These are phyloP conservation scores for Physcomitrellopsis africana DNA, from an alignment of 225 moss, liverwort and hornwort species.

Conservation along the genomic window DNA sequence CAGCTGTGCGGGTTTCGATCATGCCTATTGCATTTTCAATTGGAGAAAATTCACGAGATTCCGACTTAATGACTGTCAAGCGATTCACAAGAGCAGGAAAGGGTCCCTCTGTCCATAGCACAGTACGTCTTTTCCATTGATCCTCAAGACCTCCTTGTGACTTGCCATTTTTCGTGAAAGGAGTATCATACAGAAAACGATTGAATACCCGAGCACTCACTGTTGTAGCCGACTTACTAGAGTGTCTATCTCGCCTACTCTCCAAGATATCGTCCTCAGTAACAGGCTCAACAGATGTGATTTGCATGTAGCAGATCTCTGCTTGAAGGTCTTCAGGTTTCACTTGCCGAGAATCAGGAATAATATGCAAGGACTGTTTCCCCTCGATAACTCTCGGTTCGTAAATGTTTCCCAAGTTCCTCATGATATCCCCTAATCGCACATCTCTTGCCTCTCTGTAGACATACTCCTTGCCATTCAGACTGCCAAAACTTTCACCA, in stretches of 20 bases:
- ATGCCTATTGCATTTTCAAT: conserved; percentile 99
- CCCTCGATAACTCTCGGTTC: conserved; percentile 61
- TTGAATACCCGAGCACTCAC: conserved; percentile 68
- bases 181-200: conserved; percentile 69
- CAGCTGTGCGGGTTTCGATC: conserved; percentile 93
- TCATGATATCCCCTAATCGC: conserved; percentile 79
- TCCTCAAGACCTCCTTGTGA: conserved; percentile 76
- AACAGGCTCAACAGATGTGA: conserved; percentile 73
- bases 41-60: conserved; percentile 93
- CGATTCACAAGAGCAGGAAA: conserved; percentile 81
- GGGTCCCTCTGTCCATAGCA: conserved; percentile 65
- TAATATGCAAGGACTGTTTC: conserved; percentile 65
- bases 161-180: conserved; percentile 75
- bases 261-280: conserved; percentile 68
- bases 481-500: conserved; percentile 67
- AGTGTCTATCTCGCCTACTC: conserved; percentile 59
- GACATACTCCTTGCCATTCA: conserved; percentile 72
- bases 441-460: conserved; percentile 80
- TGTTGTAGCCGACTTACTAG: conserved; percentile 43
- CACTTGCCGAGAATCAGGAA: conserved; percentile 76
- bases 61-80: conserved; percentile 82
- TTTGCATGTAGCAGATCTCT: conserved; percentile 71
- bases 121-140: conserved; percentile 75
- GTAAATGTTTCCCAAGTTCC: conserved; percentile 68
- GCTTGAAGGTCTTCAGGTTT: conserved; percentile 72